Evolutionary conservation across 345 rosid genomes (phyloP).

Genomic region (Ceriops decandra): DNA sequence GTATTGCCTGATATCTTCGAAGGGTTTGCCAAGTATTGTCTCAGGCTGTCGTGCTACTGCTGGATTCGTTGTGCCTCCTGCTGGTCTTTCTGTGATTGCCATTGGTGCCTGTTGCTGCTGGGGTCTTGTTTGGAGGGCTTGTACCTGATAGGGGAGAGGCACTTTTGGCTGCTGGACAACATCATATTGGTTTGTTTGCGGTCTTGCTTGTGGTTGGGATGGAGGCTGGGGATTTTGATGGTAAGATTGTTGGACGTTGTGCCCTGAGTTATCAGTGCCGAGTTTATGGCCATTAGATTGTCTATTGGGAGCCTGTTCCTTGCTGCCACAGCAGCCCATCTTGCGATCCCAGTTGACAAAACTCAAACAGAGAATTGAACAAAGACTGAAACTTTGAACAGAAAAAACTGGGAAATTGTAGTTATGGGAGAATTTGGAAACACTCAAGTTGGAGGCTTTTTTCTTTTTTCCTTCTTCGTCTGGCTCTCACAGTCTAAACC

Average conservation of each 20-base stretch:
- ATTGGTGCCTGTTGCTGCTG: conserved; percentile 13
- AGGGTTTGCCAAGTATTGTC: conserved; percentile 60
- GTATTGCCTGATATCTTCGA: conserved; percentile 55
- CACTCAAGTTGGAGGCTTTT: not conserved
- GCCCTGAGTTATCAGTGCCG: conserved; percentile 19
- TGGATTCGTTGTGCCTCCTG: conserved; percentile 10
- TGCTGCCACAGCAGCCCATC: conserved; percentile 69
- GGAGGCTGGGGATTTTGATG: conserved; percentile 1
- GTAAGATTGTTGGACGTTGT: conserved; percentile 21
- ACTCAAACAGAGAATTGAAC: not conserved
- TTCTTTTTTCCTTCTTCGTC: not conserved
- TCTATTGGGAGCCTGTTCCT: conserved; percentile 30
- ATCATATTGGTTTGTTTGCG: not conserved
- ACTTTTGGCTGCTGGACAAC: conserved; percentile 31
- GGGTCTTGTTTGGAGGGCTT: conserved; percentile 7
- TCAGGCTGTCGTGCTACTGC: conserved; percentile 26
- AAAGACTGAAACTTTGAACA: conserved; percentile 5
- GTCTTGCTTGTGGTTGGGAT: conserved; percentile 16
- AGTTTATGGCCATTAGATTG: conserved; percentile 27
- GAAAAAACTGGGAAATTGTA: too few relatives aligned
- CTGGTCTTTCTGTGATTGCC: conserved; percentile 1
- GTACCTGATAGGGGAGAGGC: conserved; percentile 20
- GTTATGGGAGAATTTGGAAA: not conserved
- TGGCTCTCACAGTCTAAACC: not conserved
- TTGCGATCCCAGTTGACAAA: not conserved